Conservation (phyloP, 352 stramenopile genomes). For the Stramenopiles sp. region DNA sequence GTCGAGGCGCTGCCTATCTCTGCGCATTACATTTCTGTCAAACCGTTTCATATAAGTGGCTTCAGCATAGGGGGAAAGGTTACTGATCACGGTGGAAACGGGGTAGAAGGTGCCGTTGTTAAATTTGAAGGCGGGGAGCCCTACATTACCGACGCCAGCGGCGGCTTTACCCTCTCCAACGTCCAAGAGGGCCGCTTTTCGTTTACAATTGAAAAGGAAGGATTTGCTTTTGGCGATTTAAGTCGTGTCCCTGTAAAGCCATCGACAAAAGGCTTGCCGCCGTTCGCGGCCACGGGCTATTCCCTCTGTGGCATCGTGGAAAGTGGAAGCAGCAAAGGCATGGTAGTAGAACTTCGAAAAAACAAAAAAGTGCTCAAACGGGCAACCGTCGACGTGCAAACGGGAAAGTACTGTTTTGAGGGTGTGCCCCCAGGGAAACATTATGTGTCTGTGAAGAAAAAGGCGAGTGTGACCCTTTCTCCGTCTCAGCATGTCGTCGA, state of each 20-base stretch:
- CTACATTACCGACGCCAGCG: background rate
- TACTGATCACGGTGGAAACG: background rate
- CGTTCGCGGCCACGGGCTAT: background rate
- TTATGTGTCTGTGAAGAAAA: background rate
- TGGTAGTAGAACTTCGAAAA: too few species aligned
- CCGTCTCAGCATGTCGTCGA: background rate
- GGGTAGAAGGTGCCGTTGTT: background rate
- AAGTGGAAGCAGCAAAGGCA: background rate
- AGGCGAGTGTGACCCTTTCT: background rate
- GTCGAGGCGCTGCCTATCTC: too few species aligned
- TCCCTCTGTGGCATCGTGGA: background rate
- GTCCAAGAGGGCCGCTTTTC: background rate
- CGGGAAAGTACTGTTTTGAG: conserved; percentile 8
- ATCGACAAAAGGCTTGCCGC: background rate
- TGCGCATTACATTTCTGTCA: background rate
- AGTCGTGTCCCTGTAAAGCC: background rate
- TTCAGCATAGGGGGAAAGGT: background rate
- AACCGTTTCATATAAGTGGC: conserved; percentile 3
- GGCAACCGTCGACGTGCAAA: background rate
- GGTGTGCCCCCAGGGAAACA: background rate
- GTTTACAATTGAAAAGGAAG: background rate
- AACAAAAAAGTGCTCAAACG: too few species aligned
- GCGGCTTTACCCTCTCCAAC: background rate
- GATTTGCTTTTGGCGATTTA: conserved; percentile 12
- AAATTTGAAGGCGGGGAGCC: background rate